phyloP scores from a whole-genome alignment of 345 rosid genomes.

The Moricandia arvensis region DNA sequence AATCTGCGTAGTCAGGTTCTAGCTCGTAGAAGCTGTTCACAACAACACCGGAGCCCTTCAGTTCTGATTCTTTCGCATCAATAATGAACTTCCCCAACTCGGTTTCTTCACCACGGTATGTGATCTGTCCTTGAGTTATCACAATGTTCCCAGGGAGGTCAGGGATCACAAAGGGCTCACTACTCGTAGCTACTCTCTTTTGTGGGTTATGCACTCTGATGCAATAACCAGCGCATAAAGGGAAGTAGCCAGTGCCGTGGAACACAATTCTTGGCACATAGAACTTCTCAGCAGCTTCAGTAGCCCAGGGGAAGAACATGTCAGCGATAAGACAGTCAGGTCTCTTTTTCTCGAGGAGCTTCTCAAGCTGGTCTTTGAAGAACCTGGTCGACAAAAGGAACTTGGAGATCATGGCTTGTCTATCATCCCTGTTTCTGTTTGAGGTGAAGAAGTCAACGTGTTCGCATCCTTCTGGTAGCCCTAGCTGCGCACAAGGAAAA shows the following conservation, averaged over 20 bases:
- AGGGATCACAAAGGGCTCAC: not conserved
- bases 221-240: not conserved
- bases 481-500: constrained; percentile 38
- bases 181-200: not conserved
- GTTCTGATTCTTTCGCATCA: not conserved
- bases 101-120: not conserved
- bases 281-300: not conserved
- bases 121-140: not conserved
- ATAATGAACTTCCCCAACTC: not conserved
- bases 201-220: not conserved
- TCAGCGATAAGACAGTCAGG: not conserved
- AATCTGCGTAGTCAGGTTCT: not conserved
- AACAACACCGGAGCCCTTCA: not conserved
- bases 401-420: not conserved
- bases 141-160: not conserved
- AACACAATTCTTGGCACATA: not conserved
- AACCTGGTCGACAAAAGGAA: not conserved
- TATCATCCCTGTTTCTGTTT: not conserved
- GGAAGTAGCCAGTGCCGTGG: not conserved
- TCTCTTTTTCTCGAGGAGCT: not conserved
- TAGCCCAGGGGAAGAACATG: not conserved
- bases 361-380: not conserved
- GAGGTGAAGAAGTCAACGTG: constrained; percentile 13
- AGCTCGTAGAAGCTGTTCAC: not conserved
- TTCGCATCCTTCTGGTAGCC: constrained; percentile 47